phyloP scores from a whole-genome alignment of 2,329 filamentous ascomycete species.

The Penicillium sp. region DNA sequence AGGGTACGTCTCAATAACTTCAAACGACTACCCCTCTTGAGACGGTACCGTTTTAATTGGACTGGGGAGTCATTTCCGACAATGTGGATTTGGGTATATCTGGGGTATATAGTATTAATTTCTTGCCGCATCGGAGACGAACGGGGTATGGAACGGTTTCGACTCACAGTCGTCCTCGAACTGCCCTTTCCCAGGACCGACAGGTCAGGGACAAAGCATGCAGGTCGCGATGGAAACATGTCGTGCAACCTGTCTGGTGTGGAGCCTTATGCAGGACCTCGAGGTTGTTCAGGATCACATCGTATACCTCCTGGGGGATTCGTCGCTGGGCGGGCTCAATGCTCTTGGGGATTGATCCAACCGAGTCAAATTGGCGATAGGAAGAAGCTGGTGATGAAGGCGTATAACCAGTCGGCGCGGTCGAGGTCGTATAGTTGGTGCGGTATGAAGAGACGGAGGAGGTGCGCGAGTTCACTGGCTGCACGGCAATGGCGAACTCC shows the following conservation, averaged over 20 bases:
- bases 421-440: constrained; percentile 42
- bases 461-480: constrained; percentile 36
- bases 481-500: constrained; percentile 35
- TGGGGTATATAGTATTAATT: constrained; percentile 26
- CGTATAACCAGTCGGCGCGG: constrained; percentile 44
- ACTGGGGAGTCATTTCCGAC: constrained; percentile 51
- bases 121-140: background rate
- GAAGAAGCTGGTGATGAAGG: constrained; percentile 41
- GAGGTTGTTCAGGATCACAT: constrained; percentile 58
- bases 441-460: constrained; percentile 44
- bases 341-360: constrained; percentile 40
- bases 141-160: constrained; percentile 1
- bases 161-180: constrained; percentile 55
- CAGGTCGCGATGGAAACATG: constrained; percentile 60
- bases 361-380: constrained; percentile 44
- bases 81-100: constrained; percentile 56
- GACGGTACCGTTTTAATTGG: constrained; percentile 53
- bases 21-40: constrained; percentile 55
- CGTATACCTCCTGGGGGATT: constrained; percentile 59
- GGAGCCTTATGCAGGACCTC: constrained; percentile 49
- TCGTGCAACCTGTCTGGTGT: constrained; percentile 51
- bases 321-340: constrained; percentile 45
- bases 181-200: constrained; percentile 60
- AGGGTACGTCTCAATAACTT: constrained; percentile 60
- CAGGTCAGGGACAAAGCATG: constrained; percentile 58